phyloP scores from a whole-genome alignment of 176 grass and related monocot genomes.

The Carex myosuroides region DNA sequence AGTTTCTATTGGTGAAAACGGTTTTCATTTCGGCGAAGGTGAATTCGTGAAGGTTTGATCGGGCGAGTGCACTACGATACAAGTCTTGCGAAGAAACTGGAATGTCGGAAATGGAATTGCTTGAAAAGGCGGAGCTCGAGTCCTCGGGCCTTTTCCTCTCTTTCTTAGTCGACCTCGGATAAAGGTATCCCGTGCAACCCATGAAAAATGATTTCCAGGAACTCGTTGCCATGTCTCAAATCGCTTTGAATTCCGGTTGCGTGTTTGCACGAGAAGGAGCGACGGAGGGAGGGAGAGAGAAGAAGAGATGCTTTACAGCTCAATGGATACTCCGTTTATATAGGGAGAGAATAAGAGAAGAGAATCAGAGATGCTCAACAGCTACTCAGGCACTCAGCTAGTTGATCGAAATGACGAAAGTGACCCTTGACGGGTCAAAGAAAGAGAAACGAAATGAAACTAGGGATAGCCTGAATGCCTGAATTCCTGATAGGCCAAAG shows the following conservation, averaged over 20 bases:
- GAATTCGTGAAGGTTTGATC: constrained; percentile 72
- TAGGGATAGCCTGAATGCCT: too few species aligned
- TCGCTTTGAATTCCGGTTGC: background rate
- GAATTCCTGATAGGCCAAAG: too few species aligned
- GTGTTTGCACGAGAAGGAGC: background rate
- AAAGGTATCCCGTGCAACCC: constrained; percentile 23
- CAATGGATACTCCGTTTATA: too few species aligned
- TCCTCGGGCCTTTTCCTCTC: background rate
- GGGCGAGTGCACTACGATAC: constrained; percentile 30
- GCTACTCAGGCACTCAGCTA: too few species aligned
- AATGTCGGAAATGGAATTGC: constrained; percentile 31
- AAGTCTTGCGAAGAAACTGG: constrained; percentile 70
- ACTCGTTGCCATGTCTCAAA: background rate
- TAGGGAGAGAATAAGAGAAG: too few species aligned
- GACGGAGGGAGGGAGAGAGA: background rate
- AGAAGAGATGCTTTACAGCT: background rate
- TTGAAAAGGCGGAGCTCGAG: background rate
- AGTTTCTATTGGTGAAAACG: constrained; percentile 56
- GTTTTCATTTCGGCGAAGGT: constrained; percentile 66
- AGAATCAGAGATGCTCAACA: too few species aligned
- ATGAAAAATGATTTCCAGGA: constrained; percentile 30
- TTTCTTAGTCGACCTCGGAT: background rate
- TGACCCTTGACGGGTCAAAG: background rate
- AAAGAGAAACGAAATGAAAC: background rate
- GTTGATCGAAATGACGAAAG: background rate